Evolutionary conservation across 352 stramenopile genomes (phyloP), one percentile per base, ranked within the genome.

Genomic region (Globisporangium yorkense): DNA sequence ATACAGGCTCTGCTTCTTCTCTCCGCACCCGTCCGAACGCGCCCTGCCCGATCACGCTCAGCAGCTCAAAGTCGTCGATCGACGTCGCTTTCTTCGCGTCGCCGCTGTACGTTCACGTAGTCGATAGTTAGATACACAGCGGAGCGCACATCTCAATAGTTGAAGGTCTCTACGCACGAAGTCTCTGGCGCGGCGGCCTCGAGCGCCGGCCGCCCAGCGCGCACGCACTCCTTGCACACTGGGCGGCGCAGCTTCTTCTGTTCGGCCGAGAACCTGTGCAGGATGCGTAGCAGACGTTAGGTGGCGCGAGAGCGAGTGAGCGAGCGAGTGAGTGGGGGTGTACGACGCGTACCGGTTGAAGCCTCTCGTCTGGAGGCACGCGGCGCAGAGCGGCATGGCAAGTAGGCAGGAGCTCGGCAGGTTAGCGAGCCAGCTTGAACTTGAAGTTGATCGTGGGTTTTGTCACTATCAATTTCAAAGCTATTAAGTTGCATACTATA

Each of bases 21-120:
- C 8, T 5, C 54, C 52, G 29, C 13, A 82, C 77, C 70, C 84
- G 86, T 40, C 79, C 82, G 45, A 92, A 92, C n/a, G 82, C 77
- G 20, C 82, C 82, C 60, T 92, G 82, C 5, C 82, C 82, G 47
- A 99, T 98, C n/a, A 99, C 94, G 54, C 90, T 97, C 20, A 99
- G 75, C 31, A 99, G 68, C 60, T 98, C 77, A 72, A 99, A 99
- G 73, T 99, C 97, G 29, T 95, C 89, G 13, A 98, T 78, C 20
- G 68, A 79, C 27, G 85, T 73, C 5, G 65, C 64, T 55, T 83
- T 83, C 62, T 77, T 74, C 27, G 67, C 52, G 13, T 50, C 53
- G 4, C 24, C 62, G 15, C 45, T 56, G 16, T 29, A 21, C 21
- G 20, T 21, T 10, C 40, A 20, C 15, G 5, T 33, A 20, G 0